Base-by-base conservation (phyloP, 495 filamentous ascomycete genomes). In the Talaromyces borbonicus region DNA sequence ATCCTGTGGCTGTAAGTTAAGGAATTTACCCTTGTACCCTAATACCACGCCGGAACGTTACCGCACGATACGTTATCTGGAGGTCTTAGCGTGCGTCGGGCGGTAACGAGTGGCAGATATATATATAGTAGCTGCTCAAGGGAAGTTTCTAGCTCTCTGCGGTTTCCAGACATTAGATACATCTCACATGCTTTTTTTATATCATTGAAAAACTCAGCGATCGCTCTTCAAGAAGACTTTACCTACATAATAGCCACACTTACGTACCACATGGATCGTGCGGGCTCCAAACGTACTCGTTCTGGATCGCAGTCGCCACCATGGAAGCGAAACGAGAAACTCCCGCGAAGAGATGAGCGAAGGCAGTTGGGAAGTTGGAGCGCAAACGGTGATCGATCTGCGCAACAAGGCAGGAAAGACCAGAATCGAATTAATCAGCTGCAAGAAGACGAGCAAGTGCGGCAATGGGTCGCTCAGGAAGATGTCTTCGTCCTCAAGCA, bases 401-500 rank as follows among this genome's bases (percentile, higher is more conserved):
- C 27, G 41, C 57, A 2, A 8, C 56, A 65, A 20, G 61, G 59
- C 43, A 69, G 65, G 58, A 66, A 60, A 43, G 72, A 75, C 31
- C 72, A 75, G 56, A 59, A 73, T 22, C 73, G 72, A 6, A 63
- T 78, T 25, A 83, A 81, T 50, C 68, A 77, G 44, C 65, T 78
- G 3, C 75, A 81, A 52, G 80, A 83, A 56, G 85, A 87, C 44
- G 81, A 90, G 58, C 86, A 87, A 52, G 84, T 78, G 52, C 73
- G 81, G 30, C 72, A 81, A 54, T 99, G 93, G 77, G 83, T 99
- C 18, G 82, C 90, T 43, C 85, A 92, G 57, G 92, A 99, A 62
- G 92, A 97, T 65, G 77, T 83, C 43, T 99, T 99, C 56, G 92
- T 99, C 16, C 70, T 99, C 51, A 89, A 90, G 61, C 92, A 99